Evolutionary conservation across 2,329 filamentous ascomycete genomes (phyloP), one percentile per base, ranked within the genome.

Genomic region (Microsporum canis): DNA sequence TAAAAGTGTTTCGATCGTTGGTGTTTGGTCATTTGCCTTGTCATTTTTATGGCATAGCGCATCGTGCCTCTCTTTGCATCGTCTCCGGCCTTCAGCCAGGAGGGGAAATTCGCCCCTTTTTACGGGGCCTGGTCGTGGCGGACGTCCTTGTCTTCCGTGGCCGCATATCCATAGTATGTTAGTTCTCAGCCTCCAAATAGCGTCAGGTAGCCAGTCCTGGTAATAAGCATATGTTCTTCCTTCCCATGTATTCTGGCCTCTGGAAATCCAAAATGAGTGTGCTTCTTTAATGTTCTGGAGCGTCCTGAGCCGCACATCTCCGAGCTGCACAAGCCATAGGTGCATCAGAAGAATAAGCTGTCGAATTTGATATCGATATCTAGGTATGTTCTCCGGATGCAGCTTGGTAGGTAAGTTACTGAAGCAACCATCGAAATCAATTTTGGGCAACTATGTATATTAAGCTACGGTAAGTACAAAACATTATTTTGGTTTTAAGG

Each of bases 301-400:
- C 31, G 64, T 61, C n/a, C 64, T 59, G 14, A 47, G 57, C 17
- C 61, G 29, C 33, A 49, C 36, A n/a, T 59, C 33, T 1, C 58
- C 61, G 5, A 68, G 62, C 49, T 68, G 66, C 10, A 65, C 60
- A 17, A 61, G 43, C 65, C 66, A 68, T 17, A 68, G 55, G 39
- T 67, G 51, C 2, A 39, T 38, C n/a, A 68, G 65, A 49, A 65
- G 58, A 53, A 58, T 41, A n/a, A 57, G 60, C 17, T 60, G 59
- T 5, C 31, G 38, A 36, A 64, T 23, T 8, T 62, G 31, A 23
- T 63, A 60, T 45, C 43, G 14, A 57, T 65, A 68, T 57, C 57
- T 59, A 4, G 53, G 55, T 3, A 58, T 53, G n/a, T 62, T 45
- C 17, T 33, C 6, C 36, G n/a, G 43, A 6, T 53, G 58, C 12